phyloP scores from a whole-genome alignment of 164 flowering plant genomes.

The Warburgia ugandensis region DNA sequence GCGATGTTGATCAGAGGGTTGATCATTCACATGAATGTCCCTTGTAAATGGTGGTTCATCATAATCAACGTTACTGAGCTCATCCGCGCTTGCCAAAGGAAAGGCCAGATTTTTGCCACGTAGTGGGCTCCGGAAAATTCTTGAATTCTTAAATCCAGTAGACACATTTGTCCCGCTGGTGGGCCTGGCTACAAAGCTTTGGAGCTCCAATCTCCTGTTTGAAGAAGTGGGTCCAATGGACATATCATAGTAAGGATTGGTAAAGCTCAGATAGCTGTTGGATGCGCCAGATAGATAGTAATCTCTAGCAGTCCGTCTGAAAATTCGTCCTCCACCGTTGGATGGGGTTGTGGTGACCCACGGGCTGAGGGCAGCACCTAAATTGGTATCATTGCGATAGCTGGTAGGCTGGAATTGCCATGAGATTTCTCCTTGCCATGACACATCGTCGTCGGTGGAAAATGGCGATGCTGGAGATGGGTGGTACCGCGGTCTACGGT shows the following conservation, averaged over 20 bases:
- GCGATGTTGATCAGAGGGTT: slow-evolving; percentile 2
- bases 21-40: too few species aligned
- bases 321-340: slow-evolving; percentile 9
- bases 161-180: background rate
- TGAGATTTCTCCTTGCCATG: slow-evolving; percentile 65
- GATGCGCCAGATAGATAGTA: slow-evolving; percentile 33
- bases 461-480: slow-evolving; percentile 36
- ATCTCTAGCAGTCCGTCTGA: slow-evolving; percentile 46
- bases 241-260: slow-evolving; percentile 23
- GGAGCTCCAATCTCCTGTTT: slow-evolving; percentile 46
- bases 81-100: slow-evolving; percentile 31
- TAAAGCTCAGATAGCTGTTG: slow-evolving; percentile 15
- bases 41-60: slow-evolving; percentile 1
- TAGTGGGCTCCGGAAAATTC: background rate
- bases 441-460: slow-evolving; percentile 23
- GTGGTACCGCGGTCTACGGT: slow-evolving; percentile 13
- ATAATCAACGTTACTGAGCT: slow-evolving; percentile 20
- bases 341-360: slow-evolving; percentile 29
- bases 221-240: slow-evolving; percentile 15
- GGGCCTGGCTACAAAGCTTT: slow-evolving; percentile 33
- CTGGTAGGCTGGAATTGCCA: slow-evolving; percentile 61
- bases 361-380: slow-evolving; percentile 54
- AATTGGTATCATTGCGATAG: slow-evolving; percentile 27
- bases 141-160: slow-evolving; percentile 5
- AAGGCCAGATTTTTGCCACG: slow-evolving; percentile 4